Evolutionary conservation across 2,329 filamentous ascomycete species (phyloP), one percentile per base, ranked within the genome.

Genomic region (Lecanicillium sp.): DNA sequence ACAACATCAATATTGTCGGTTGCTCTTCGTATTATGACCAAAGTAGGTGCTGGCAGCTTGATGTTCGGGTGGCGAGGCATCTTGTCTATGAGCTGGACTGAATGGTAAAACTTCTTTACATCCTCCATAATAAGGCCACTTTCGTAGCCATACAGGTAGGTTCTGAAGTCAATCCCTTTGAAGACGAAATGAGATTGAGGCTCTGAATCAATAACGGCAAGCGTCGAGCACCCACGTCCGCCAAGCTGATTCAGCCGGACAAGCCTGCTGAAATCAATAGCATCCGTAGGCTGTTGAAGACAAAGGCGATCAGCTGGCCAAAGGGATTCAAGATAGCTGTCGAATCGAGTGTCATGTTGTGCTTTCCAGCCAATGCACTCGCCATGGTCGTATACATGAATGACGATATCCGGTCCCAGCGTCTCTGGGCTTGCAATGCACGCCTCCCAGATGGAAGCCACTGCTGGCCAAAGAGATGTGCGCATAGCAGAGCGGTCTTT

Each of bases 11-110:
- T 11, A 10, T 39, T 17, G 3, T 17, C 9, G 5, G 5, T 18
- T 3, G n/a, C 18, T 19, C 12, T 17, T 3, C 15, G 29, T 2
- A 47, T 14, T 47, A 29, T n/a, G 19, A 44, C 46, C 15, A 49
- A 36, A 6, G 27, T 36, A 14, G 8, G 8, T 5, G 47, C 45
- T 4, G 41, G 41, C 3, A 45, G 40, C 33, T 48, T 44, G 30
- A 52, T 48, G 38, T 52, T 45, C 0, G 43, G 46, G 37, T 52
- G 48, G 6, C 37, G 34, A 3, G 43, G 41, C 20, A 50, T 47
- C 35, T 45, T 43, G 34, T 44, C 40, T 17, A 49, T 31, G n/a
- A 47, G 42, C 11, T 44, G 44, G 28, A 37, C 36, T 14, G 40
- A 40, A 8, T 44, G 38, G 32, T 45, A 41, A 18, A 32, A 33